Base-by-base conservation (phyloP, 495 filamentous ascomycete genomes). In the Hypoxylon cercidicola region DNA sequence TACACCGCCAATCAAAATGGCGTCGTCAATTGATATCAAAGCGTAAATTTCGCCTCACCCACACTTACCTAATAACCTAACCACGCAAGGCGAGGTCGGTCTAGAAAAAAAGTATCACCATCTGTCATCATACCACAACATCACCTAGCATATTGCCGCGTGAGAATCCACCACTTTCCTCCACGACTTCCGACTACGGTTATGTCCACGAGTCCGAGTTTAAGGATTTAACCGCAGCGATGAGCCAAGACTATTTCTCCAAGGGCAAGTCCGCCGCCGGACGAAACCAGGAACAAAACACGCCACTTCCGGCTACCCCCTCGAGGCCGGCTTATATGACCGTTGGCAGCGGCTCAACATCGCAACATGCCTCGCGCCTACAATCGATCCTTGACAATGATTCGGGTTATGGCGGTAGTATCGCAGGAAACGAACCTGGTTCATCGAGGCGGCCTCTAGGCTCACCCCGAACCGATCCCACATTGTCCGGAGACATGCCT, bases 321-420 rank as follows among this genome's bases (percentile, higher is more conserved):
- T 55, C 77, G 55, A 67, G 81, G 43, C 90, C 90, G 32, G 79
- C 82, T 13, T 97, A 93, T 76, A 90, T 94, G 89, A 96, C 92
- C 9, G 92, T 97, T 34, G 93, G 93, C 43, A 87, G 83, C 64
- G 93, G 92, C 23, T 88, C 89, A 40, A 88, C 90, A 32, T 92
- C 93, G 49, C 86, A 93, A 58, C 89, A 87, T 68, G 84, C 82
- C 7, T 73, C 81, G 77, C 87, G 61, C 80, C 85, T 77, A 70
- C 96, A 79, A 81, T 89, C 80, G 75, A 85, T 73, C 79, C 87
- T 96, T 28, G 91, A 97, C 55, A 79, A 88, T 46, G 95, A 98
- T 70, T 97, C 93, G 16, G 95, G 95, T 12, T 98, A 98, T 71
- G 93, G 92, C 45, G 90, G 90, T 12, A 97, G 92, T 69, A 81